Evolutionary conservation across 208 protist genomes (phyloP), one percentile per base, ranked within the genome.

Genomic region (Blastocrithidia nonstop): DNA sequence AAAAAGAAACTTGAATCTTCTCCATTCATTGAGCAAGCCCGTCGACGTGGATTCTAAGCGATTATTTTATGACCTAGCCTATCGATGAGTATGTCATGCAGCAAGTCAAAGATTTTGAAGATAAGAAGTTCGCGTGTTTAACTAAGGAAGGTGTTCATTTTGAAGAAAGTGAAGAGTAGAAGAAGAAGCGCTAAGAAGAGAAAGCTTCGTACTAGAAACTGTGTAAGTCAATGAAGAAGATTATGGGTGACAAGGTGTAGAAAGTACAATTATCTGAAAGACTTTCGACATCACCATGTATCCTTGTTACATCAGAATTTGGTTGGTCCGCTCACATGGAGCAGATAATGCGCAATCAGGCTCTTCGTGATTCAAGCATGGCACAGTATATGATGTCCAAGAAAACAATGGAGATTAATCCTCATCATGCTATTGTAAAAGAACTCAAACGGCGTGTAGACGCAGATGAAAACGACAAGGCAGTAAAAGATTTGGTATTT

Each of bases 271-370:
- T 97, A 13, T 96, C 93, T 17, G 86, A 96, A 53, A 69, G 95
- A 43, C 44, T 99, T 0, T 81, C 95, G 25, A 69, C 87, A 29
- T 97, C 97, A 31, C 98, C 98, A 42, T 98, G 96, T 69, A 73
- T 80, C 54, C 75, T 99, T n/a, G 95, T 99, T 38, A 99, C 97
- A 24, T 89, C 86, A 46, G 94, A 99, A 78, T 98, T 92, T 62
- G 96, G 97, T 47, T 99, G 95, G 96, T 96, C 93, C 21, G 96
- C 97, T 55, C 98, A 98, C 77, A 98, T 99, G 96, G 92, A 98
- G 76, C 71, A 97, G 58, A 98, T 99, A 80, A 99, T 99, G 96
- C 98, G 98, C 68, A 95, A 96, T 50, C 97, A 99, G 82, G 96
- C 97, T 6, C 85, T 99, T 9, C 77, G 94, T 63, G 96, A 99